Conservation (phyloP, 2,329 filamentous ascomycete genomes). For the Elsinoe arachidis region DNA sequence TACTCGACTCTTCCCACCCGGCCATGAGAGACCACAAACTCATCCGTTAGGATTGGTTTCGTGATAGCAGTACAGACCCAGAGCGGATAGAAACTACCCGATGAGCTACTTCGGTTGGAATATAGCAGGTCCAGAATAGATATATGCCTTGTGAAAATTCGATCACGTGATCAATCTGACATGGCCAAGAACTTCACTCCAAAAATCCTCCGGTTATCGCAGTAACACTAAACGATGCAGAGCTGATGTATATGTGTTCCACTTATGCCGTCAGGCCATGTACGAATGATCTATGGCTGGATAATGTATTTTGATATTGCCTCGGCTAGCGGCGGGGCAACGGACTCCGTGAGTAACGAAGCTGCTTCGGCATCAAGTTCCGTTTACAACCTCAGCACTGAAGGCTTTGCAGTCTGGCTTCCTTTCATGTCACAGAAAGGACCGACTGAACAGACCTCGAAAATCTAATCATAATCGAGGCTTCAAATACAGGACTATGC, state of each 20-base stretch:
- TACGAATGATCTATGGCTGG: not conserved
- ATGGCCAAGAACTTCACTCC: not conserved
- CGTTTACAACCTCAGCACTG: not conserved
- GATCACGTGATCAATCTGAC: not conserved
- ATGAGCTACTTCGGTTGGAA: no score
- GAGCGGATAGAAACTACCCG: not conserved
- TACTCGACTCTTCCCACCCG: not conserved
- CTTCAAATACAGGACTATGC: constrained; percentile 9
- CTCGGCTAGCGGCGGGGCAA: not conserved
- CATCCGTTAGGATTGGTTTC: not conserved
- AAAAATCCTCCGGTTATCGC: no score
- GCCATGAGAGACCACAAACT: not conserved
- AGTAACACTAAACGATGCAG: no score
- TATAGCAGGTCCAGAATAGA: not conserved
- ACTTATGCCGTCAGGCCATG: not conserved
- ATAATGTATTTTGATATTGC: not conserved
- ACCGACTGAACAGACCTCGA: no score
- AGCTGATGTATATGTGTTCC: not conserved
- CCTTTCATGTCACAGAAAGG: no score
- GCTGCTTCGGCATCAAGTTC: not conserved
- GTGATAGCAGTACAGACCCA: not conserved
- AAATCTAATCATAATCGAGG: no score
- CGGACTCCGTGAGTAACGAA: not conserved
- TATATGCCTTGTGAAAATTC: not conserved
- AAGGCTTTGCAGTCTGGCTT: no score